Evolutionary conservation across 169 alveolate species (phyloP), one percentile per base, ranked within the genome.

Genomic region (Cryptosporidium andersoni): DNA sequence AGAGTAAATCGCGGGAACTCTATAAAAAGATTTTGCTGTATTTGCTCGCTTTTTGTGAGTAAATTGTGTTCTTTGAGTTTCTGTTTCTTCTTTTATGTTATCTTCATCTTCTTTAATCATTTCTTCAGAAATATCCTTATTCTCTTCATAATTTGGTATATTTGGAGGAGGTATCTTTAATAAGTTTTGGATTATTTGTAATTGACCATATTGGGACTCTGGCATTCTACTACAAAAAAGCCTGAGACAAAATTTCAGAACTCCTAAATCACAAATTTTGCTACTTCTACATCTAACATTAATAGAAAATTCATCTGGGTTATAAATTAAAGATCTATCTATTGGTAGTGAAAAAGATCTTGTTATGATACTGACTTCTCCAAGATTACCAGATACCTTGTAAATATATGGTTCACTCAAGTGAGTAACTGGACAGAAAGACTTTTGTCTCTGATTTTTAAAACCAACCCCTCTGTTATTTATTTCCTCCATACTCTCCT

Each of bases 311-410:
- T 74, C 85, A 49, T 43, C 25, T 48, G 85, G 85, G 42, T 64
- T 74, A 60, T 74, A 74, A 47, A 74, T 47, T 47, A 43, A 55
- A 8, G 85, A 56, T 64, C 68, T 74, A 48, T 74, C 66, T 6
- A 74, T 43, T 60, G 85, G 85, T 45, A 74, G 39, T 14, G 85
- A 74, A 58, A 74, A 74, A 6, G 85, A 74, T 3, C 60, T 53
- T 5, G 67, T 43, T 36, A 74, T 42, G 1, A 74, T 40, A n/a
- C 64, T 74, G n/a, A 74, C 62, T 6, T 34, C 64, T 8, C 66
- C 68, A 45, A 45, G 39, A 1, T 36, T 60, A 34, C 47, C 60
- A 42, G 55, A 58, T 16, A 58, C 62, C 2, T n/a, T 3, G 4
- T 58, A n/a, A 43, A 43, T 58, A 11, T 58, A 58, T 14, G 85